phyloP scores from a whole-genome alignment of 2,329 filamentous ascomycete species.

The Botrytis fabae region DNA sequence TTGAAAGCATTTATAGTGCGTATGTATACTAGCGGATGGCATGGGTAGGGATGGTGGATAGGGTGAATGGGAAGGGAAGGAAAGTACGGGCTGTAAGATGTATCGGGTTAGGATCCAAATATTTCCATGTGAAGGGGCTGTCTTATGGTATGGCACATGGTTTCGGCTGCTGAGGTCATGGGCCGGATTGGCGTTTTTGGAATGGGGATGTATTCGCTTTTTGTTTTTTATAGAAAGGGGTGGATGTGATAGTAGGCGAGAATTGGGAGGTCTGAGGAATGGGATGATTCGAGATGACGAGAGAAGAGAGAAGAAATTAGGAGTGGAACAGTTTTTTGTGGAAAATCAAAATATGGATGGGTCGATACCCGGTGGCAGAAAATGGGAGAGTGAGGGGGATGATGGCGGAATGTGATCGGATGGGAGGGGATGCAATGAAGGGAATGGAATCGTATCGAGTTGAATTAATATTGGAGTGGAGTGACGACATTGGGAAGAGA shows the following conservation, averaged over 20 bases:
- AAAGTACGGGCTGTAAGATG: conserved; percentile 1
- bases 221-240: not conserved
- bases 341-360: conserved; percentile 4
- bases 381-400: not conserved
- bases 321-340: not conserved
- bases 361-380: not conserved
- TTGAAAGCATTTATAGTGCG: conserved; percentile 10
- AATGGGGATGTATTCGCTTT: not conserved
- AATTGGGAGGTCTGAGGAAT: not conserved
- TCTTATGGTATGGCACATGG: conserved; percentile 9
- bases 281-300: not conserved
- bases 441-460: not conserved
- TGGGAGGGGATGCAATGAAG: not conserved
- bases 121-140: conserved; percentile 11
- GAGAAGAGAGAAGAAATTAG: not conserved
- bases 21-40: conserved; percentile 17
- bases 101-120: not conserved
- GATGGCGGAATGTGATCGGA: not conserved
- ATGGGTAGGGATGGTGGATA: not conserved
- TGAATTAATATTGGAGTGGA: conserved; percentile 9
- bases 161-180: not conserved
- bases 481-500: not conserved
- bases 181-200: conserved; percentile 14
- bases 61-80: not conserved
- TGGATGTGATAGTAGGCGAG: not conserved